Evolutionary conservation across 1,139 yeast genomes (phyloP).

Genomic region (Spathaspora jeffriesii): DNA sequence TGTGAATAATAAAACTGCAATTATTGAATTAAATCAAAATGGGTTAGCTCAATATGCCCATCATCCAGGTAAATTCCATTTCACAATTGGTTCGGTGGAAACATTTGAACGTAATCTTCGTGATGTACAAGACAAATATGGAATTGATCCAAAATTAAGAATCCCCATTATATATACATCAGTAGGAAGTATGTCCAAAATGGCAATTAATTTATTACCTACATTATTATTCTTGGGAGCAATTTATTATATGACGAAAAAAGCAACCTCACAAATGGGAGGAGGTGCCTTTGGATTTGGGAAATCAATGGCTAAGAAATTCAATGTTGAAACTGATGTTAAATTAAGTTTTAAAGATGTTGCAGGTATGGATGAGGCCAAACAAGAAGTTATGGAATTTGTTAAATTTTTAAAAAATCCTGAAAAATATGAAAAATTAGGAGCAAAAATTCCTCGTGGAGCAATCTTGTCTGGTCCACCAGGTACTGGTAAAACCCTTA

Average conservation of each 20-base stretch:
- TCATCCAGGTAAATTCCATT: constrained; percentile 30
- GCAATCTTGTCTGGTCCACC: constrained; percentile 99
- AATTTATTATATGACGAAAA: constrained; percentile 69
- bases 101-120: constrained; percentile 86
- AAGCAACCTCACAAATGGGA: constrained; percentile 48
- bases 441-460: constrained; percentile 98
- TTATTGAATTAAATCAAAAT: constrained; percentile 38
- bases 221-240: constrained; percentile 86
- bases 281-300: constrained; percentile 76
- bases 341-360: constrained; percentile 90
- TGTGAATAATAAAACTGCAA: constrained; percentile 39
- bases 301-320: constrained; percentile 85
- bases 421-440: constrained; percentile 81
- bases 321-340: constrained; percentile 89
- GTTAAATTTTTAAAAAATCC: constrained; percentile 92
- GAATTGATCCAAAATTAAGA: constrained; percentile 62
- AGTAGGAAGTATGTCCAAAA: constrained; percentile 63
- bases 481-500: constrained; percentile 96
- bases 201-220: constrained; percentile 74
- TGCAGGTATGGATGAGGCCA: constrained; percentile 98
- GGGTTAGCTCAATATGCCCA: constrained; percentile 31
- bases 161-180: constrained; percentile 83
- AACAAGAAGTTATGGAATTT: constrained; percentile 96
- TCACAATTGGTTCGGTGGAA: constrained; percentile 91
- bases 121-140: constrained; percentile 68